A percentile compares a stretch with the other conserved stretches of the same genome.
These are phyloP conservation scores for Wickerhamomyces pijperi DNA, from an alignment of 805 yeast species.

Conservation along the genomic window DNA sequence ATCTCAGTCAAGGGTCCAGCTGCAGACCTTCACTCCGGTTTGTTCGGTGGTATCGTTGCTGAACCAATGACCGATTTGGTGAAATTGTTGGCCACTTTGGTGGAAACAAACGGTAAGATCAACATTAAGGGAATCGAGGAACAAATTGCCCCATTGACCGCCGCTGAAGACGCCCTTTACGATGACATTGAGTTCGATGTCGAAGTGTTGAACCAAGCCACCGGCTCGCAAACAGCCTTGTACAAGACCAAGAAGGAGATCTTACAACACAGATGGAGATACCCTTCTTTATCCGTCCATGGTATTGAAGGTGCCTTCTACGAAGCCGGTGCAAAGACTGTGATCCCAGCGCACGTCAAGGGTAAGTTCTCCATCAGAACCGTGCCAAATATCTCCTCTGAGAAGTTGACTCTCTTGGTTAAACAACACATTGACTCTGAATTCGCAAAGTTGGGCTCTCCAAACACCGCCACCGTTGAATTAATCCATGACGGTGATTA, in stretches of 20 bases:
- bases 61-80: slow-evolving; percentile 95
- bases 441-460: slow-evolving; percentile 61
- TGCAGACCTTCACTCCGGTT: slow-evolving; percentile 95
- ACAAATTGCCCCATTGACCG: slow-evolving; percentile 91
- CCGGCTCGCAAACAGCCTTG: slow-evolving; percentile 79
- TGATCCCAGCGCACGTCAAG: slow-evolving; percentile 84
- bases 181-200: slow-evolving; percentile 79
- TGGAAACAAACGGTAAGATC: slow-evolving; percentile 73
- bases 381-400: slow-evolving; percentile 84
- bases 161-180: slow-evolving; percentile 65
- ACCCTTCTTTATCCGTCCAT: slow-evolving; percentile 89
- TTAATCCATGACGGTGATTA: slow-evolving; percentile 91
- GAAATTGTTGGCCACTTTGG: slow-evolving; percentile 66
- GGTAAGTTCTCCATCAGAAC: slow-evolving; percentile 98
- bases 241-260: slow-evolving; percentile 73
- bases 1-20: slow-evolving; percentile 78
- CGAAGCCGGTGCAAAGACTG: slow-evolving; percentile 95
- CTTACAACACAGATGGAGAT: slow-evolving; percentile 98
- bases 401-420: slow-evolving; percentile 69
- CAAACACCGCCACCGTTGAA: slow-evolving; percentile 62
- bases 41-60: slow-evolving; percentile 93
- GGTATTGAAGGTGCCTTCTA: slow-evolving; percentile 97
- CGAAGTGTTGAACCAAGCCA: slow-evolving; percentile 75
- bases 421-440: slow-evolving; percentile 54
- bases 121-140: slow-evolving; percentile 81